Base-by-base conservation (phyloP, 1,284 basidiomycete species). In the Schizopora paradoxa region DNA sequence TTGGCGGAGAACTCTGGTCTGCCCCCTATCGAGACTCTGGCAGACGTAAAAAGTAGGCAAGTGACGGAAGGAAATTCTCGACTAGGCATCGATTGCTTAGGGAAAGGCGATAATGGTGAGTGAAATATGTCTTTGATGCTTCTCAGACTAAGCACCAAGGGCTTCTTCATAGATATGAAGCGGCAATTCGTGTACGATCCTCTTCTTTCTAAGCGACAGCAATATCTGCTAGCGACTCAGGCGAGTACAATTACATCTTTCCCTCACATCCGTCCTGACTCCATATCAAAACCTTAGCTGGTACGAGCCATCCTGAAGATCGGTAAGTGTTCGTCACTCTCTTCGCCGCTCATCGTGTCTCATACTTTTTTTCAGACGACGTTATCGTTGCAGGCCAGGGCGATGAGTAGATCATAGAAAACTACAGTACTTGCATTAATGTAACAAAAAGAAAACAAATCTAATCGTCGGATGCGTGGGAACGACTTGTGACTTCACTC, bases 1-100 rank as follows among this genome's bases (percentile, higher is more conserved):
- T 74, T 99, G 7, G 95, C 96, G 4, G 96, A 99, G 66, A 99
- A 99, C 74, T 95, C 91, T 54, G 95, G 95, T 43, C 69, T 98
- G 45, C 86, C 90, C 22, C 96, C 95, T 7, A 99, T 99, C 57
- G 92, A 97, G 68, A 97, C 92, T 2, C 76, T 99, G 16, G 84
- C 95, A 1, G 87, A 94, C 54, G 88, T 99, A 52, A 96, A 95
- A 75, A 91, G 87, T 61, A 71, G 89, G 58, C 95, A 99, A 63
- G 86, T 96, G 48, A 91, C 78, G 19, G 93, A 97, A 71, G 28
- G 33, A 48, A 87, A 90, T 66, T 77, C 93, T 2, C 76, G 76
- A 53, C 72, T 98, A 43, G 95, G 95, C 43, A 94, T 99, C 54
- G 96, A 99, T 61, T 99, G 96, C 65, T 75, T 87, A 51, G 86